A percentile compares a stretch with the other conserved stretches of the same genome.
phyloP scores from a whole-genome alignment of 225 moss, liverwort and hornwort genomes.

The Ulota crispa region DNA sequence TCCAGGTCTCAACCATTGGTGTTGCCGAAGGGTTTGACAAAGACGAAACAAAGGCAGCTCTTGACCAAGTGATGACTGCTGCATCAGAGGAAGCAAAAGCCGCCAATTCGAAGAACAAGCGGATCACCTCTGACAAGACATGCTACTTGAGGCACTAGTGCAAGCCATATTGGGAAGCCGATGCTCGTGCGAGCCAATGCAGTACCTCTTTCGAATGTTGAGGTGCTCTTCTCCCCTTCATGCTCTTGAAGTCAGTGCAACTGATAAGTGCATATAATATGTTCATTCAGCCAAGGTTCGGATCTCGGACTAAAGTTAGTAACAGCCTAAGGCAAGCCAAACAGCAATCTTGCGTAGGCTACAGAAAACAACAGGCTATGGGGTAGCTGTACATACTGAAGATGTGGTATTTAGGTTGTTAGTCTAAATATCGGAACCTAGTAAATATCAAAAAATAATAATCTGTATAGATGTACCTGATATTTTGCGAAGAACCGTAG shows the following conservation, averaged over 20 bases:
- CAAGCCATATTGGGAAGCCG: background rate
- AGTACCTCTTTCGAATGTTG: background rate
- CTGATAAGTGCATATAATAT: slow-evolving; percentile 9
- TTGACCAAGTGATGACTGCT: slow-evolving; percentile 67
- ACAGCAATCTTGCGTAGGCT: slow-evolving; percentile 4
- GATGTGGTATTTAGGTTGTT: slow-evolving; percentile 5
- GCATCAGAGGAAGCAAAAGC: slow-evolving; percentile 74
- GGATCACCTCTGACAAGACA: slow-evolving; percentile 37
- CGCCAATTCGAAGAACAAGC: slow-evolving; percentile 54
- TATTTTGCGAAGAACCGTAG: slow-evolving; percentile 4
- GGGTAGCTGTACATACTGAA: slow-evolving; percentile 19
- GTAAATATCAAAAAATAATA: slow-evolving; percentile 4
- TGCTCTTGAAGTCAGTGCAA: slow-evolving; percentile 24
- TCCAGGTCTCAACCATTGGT: slow-evolving; percentile 83
- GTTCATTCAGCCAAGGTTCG: slow-evolving; percentile 13
- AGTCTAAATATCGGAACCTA: background rate
- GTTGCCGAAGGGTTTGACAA: slow-evolving; percentile 77
- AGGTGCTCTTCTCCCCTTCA: slow-evolving; percentile 15
- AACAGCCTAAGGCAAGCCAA: background rate
- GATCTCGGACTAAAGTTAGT: background rate
- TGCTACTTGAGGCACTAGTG: slow-evolving; percentile 46
- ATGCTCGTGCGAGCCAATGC: slow-evolving; percentile 8
- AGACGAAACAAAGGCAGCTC: slow-evolving; percentile 59
- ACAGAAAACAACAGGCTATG: background rate
- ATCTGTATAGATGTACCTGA: slow-evolving; percentile 23